Evolutionary conservation across 2,329 filamentous ascomycete species (phyloP).

Genomic region (Apiospora rasikravindrae): DNA sequence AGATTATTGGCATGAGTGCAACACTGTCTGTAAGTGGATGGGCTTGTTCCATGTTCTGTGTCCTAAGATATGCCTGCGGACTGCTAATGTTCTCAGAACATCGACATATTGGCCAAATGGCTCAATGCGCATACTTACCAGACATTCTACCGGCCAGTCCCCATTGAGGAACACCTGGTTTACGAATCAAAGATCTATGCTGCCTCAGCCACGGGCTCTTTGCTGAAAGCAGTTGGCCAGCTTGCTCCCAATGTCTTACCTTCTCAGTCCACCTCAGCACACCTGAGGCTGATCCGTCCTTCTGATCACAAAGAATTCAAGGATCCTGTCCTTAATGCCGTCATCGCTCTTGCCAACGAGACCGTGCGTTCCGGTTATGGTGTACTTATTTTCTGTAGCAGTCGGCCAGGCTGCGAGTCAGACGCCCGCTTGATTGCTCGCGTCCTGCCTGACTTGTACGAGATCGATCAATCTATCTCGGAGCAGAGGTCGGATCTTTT

Average conservation of each 20-base stretch:
- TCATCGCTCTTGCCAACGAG: conserved; percentile 72
- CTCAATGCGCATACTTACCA: conserved; percentile 73
- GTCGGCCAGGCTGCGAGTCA: conserved; percentile 69
- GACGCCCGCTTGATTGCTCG: conserved; percentile 72
- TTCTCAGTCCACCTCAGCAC: conserved; percentile 43
- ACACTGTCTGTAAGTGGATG: conserved; percentile 66
- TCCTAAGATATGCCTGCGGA: not conserved
- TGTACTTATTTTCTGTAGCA: conserved; percentile 75
- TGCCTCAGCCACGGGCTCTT: conserved; percentile 60
- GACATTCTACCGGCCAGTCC: conserved; percentile 75
- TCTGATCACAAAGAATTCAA: conserved; percentile 67
- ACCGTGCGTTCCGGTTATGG: conserved; percentile 73
- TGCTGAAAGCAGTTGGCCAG: conserved; percentile 63
- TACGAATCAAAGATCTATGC: conserved; percentile 72
- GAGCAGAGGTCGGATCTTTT: conserved; percentile 68
- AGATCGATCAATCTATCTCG: conserved; percentile 52
- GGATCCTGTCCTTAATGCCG: conserved; percentile 71
- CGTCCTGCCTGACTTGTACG: conserved; percentile 60
- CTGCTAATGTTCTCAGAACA: conserved; percentile 59
- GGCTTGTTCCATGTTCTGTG: not conserved
- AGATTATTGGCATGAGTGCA: conserved; percentile 81
- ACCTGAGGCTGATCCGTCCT: conserved; percentile 53
- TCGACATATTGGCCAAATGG: conserved; percentile 71
- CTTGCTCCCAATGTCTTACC: not conserved
- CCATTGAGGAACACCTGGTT: conserved; percentile 76